A percentile compares a stretch with the other conserved stretches of the same genome.
Conservation (phyloP, 179 eudicot species). For the Amaranthus tricolor region DNA sequence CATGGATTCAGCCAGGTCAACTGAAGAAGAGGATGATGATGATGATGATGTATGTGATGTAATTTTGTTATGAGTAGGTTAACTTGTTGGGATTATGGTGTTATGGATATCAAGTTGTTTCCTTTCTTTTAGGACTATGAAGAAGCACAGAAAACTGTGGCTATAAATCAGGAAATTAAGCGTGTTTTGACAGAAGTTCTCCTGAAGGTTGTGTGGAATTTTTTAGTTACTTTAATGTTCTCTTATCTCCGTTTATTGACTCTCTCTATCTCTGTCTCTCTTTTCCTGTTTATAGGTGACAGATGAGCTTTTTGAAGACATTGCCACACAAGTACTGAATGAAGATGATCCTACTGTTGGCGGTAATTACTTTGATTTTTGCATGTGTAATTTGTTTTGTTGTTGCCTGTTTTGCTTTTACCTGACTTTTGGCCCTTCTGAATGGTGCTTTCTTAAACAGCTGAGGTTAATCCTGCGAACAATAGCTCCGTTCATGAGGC, state of each 20-base stretch:
- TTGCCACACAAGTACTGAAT: slow-evolving; percentile 78
- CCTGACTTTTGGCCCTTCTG: slow-evolving; percentile 12
- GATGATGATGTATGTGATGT: slow-evolving; percentile 51
- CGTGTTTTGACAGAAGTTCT: slow-evolving; percentile 93
- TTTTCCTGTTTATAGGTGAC: slow-evolving; percentile 63
- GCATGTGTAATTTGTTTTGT: background rate
- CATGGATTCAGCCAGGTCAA: slow-evolving; percentile 65
- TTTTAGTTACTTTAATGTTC: background rate
- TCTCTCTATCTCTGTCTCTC: slow-evolving; percentile 18
- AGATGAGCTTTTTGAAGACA: slow-evolving; percentile 89
- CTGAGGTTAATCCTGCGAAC: slow-evolving; percentile 34
- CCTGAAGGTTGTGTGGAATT: slow-evolving; percentile 54
- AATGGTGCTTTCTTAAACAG: slow-evolving; percentile 14
- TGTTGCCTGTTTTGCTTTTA: slow-evolving; percentile 13
- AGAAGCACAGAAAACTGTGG: slow-evolving; percentile 74
- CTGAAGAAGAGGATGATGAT: slow-evolving; percentile 84
- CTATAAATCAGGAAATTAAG: slow-evolving; percentile 90
- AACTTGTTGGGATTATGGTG: background rate
- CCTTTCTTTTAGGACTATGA: slow-evolving; percentile 54
- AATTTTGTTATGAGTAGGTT: slow-evolving; percentile 4
- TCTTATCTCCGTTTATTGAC: slow-evolving; percentile 21
- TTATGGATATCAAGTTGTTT: slow-evolving; percentile 17
- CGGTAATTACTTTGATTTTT: slow-evolving; percentile 34
- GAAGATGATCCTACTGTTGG: slow-evolving; percentile 62
- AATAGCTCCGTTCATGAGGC: slow-evolving; percentile 26